Conservation (phyloP, 768 basidiomycete species). For the Hygrophorus russula region DNA sequence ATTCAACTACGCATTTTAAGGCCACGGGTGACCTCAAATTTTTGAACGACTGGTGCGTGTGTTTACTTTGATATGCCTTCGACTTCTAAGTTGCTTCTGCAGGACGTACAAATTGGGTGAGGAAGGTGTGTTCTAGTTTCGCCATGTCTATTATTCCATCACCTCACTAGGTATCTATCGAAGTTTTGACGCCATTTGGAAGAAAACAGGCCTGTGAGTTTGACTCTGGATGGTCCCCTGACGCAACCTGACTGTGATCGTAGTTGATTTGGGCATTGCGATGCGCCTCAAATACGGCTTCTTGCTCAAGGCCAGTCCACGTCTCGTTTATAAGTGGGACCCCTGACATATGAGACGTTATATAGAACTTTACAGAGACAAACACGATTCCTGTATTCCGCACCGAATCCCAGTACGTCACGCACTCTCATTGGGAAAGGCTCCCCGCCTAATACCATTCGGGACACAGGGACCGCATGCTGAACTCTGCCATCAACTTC, state of each 20-base stretch:
- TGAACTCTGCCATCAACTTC: conserved; percentile 52
- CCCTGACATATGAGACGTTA: conserved; percentile 4
- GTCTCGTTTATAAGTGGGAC: neutral
- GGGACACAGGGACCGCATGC: conserved; percentile 74
- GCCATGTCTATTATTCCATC: neutral
- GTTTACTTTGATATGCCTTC: conserved; percentile 1
- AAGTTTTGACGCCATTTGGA: conserved; percentile 85
- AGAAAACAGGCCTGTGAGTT: conserved; percentile 71
- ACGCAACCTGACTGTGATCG: neutral
- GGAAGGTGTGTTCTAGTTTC: conserved; percentile 40
- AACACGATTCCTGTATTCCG: conserved; percentile 68
- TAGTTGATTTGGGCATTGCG: conserved; percentile 59
- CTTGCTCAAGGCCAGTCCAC: conserved; percentile 40
- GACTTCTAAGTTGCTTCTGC: conserved; percentile 2
- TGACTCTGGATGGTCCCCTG: neutral
- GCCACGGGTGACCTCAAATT: conserved; percentile 59
- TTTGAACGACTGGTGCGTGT: conserved; percentile 70
- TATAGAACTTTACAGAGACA: conserved; percentile 45
- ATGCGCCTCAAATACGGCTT: conserved; percentile 73
- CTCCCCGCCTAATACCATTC: neutral
- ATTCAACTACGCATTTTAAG: conserved; percentile 46
- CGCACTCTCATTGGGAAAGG: neutral
- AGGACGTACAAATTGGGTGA: conserved; percentile 89
- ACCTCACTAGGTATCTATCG: neutral
- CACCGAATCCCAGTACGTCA: conserved; percentile 58